Base-by-base conservation (phyloP, 306 rosid species). In the Acacia confusa region DNA sequence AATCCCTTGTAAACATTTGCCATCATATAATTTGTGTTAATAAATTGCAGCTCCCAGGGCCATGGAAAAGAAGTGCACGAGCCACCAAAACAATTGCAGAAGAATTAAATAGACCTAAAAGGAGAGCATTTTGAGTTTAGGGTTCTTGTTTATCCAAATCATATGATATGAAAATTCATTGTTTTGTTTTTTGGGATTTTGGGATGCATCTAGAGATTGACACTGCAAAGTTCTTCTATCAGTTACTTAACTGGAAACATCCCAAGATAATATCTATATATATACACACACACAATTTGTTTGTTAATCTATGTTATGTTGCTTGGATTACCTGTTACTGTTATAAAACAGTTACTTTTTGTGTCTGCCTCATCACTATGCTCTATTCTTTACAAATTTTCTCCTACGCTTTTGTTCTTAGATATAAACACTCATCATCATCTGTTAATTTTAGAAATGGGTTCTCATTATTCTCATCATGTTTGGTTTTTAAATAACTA, bases 21-120 rank as follows among this genome's bases (percentile, higher is more conserved):
- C 45, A 36, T 20, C 4, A 20, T 78, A 36, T 36, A 36, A 36
- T 15, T 65, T 60, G 61, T 72, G 36, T 79, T 85, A 66, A 28
- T 81, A 88, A 61, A 28, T 81, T 89, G 88, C 94, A 95, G 99
- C 97, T 81, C 99, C 99, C 69, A 91, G 97, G 85, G 89, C 93
- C 45, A 57, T 86, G 87, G 97, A 90, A 84, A 93, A 93, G 78
- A 36, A 36, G 8, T 86, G 92, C 84, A 89, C 88, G 85, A 95
- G 84, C 89, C 92, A 84, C 82, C 87, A 77, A 82, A 92, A 87
- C 77, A 36, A 36, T 36, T 77, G 75, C 38, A 73, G 64, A 79
- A 81, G 76, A 80, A 58, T 67, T 36, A 10, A 52, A 75, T 57
- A 76, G 22, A 74, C 76, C 80, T 76, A 57, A 20, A 63, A 61